Conservation (phyloP, 768 basidiomycete species). For the Pulveroboletus ravenelii region DNA sequence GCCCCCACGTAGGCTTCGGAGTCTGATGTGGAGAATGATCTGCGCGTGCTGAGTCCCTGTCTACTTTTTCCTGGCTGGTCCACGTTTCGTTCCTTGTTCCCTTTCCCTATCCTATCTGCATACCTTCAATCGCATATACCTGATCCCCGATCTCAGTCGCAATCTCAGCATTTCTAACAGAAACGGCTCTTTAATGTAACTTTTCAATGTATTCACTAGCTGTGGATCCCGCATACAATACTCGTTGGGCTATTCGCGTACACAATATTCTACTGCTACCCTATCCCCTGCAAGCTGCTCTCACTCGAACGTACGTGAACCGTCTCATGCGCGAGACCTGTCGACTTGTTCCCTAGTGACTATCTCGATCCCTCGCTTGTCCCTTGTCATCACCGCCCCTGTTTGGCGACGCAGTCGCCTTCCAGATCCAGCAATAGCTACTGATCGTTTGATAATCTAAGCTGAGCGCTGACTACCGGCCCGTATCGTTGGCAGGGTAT, state of each 20-base stretch:
- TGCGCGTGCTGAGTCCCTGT: conserved; percentile 10
- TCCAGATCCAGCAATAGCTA: background rate
- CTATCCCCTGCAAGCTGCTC: background rate
- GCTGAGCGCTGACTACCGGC: background rate
- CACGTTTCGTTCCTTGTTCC: conserved; percentile 4
- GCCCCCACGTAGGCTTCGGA: conserved; percentile 2
- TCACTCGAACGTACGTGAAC: background rate
- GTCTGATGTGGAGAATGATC: conserved; percentile 1
- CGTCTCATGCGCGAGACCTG: background rate
- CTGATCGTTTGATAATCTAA: conserved; percentile 3
- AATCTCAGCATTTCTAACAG: conserved; percentile 26
- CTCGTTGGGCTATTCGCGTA: conserved; percentile 14
- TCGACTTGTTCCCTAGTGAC: background rate
- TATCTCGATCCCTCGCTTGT: background rate
- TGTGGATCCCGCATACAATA: conserved; percentile 21
- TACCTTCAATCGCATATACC: conserved; percentile 21
- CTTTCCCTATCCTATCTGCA: conserved; percentile 3
- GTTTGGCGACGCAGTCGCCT: background rate
- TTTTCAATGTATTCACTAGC: conserved; percentile 24
- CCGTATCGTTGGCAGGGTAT: background rate
- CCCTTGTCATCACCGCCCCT: background rate
- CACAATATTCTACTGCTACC: background rate
- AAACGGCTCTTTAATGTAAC: conserved; percentile 23
- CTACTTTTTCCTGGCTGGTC: conserved; percentile 17
- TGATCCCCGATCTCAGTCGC: conserved; percentile 12